Percentiles rank a stretch among this genome's conserved stretches.
phyloP scores from a whole-genome alignment of 192 early-diverging fungal genomes.

The Backusella parvicylindrica region DNA sequence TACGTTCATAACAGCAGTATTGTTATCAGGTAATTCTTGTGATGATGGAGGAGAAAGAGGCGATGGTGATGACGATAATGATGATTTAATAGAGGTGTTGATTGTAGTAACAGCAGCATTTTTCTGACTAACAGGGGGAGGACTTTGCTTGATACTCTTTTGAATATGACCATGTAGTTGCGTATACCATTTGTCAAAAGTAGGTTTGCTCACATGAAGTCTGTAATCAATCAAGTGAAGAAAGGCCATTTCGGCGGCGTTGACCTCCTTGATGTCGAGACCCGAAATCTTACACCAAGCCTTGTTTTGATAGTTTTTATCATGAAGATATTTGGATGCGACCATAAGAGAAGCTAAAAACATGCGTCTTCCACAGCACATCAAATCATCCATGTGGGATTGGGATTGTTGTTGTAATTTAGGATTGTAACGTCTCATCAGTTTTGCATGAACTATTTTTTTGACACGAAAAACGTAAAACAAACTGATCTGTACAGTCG shows the following conservation, averaged over 20 bases:
- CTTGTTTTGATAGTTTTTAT: slow-evolving; percentile 79
- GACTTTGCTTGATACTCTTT: neutral
- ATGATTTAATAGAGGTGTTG: neutral
- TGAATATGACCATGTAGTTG: slow-evolving; percentile 30
- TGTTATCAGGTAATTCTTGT: neutral
- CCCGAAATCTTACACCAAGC: slow-evolving; percentile 87
- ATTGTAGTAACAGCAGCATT: neutral
- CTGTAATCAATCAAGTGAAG: slow-evolving; percentile 72
- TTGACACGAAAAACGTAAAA: slow-evolving; percentile 64
- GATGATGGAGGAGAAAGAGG: neutral
- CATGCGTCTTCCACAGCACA: slow-evolving; percentile 74
- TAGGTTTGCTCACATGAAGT: slow-evolving; percentile 58
- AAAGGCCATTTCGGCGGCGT: slow-evolving; percentile 78
- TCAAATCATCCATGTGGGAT: slow-evolving; percentile 39
- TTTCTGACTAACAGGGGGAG: neutral
- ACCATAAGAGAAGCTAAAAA: slow-evolving; percentile 81
- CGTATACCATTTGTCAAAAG: slow-evolving; percentile 60
- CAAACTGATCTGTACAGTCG: slow-evolving; percentile 68
- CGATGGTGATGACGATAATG: neutral
- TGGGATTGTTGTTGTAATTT: slow-evolving; percentile 21
- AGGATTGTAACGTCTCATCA: slow-evolving; percentile 31
- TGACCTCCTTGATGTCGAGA: slow-evolving; percentile 71
- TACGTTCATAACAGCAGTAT: neutral
- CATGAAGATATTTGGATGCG: slow-evolving; percentile 83
- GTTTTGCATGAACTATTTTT: slow-evolving; percentile 37